phyloP scores from a whole-genome alignment of 2,329 filamentous ascomycete genomes.

The Colletotrichum orchidophilum region DNA sequence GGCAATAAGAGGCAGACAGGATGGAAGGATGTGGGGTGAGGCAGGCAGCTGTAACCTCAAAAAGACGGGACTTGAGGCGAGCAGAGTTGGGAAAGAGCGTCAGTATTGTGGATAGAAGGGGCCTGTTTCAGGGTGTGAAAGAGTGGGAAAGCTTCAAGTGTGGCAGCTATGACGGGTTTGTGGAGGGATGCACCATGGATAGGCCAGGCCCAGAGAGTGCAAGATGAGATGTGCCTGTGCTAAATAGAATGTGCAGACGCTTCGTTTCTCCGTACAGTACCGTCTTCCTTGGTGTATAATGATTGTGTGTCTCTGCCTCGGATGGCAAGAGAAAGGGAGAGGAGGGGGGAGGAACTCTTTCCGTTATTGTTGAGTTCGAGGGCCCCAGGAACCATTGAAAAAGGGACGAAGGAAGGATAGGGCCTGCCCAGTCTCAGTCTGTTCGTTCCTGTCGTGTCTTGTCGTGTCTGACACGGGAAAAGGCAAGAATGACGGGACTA shows the following conservation, averaged over 20 bases:
- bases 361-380: background rate
- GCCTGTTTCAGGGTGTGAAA: constrained; percentile 23
- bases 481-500: background rate
- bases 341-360: background rate
- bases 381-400: background rate
- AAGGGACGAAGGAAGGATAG: background rate
- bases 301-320: background rate
- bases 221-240: background rate
- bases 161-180: constrained; percentile 28
- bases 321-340: background rate
- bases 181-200: constrained; percentile 21
- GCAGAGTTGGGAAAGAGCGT: background rate
- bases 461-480: background rate
- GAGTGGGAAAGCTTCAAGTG: constrained; percentile 18
- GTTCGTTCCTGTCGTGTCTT: background rate
- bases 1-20: background rate
- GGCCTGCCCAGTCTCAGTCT: background rate
- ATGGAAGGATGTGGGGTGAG: background rate
- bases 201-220: constrained; percentile 9
- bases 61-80: background rate
- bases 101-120: constrained; percentile 12
- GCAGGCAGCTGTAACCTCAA: background rate
- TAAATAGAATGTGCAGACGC: background rate
- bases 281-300: background rate
- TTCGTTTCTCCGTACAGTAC: background rate